Evolutionary conservation across 345 rosid genomes (phyloP), one percentile per base, ranked within the genome.

Genomic region (Kernera saxatilis): DNA sequence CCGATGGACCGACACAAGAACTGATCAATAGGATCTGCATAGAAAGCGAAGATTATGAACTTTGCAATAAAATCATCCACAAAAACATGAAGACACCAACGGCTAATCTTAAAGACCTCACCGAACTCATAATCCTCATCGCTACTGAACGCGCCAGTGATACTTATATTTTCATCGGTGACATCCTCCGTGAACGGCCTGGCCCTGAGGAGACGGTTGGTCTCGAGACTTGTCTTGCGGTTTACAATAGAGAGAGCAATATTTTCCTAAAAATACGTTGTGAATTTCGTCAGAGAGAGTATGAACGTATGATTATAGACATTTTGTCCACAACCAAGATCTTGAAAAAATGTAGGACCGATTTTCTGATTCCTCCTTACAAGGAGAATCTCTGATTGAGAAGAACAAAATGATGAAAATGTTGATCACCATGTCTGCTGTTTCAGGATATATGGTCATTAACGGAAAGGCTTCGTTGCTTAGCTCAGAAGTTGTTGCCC

Each of bases 381-480:
- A 32, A 33, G 12, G 53, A 41, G 49, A 25, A 72, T 27, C 64
- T 44, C 6, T 72, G 14, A 25, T 23, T 17, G 70, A 72, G 40
- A 72, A 72, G 49, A 43, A 37, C 36, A 63, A 39, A 45, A 70
- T 22, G 43, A 64, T 72, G 70, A 64, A 61, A 44, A 33, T 72
- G 17, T 72, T 72, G 70, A 64, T 64, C 46, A 64, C 56, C 21
- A 72, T 72, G 70, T 54, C 70, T 44, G 40, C 37, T 13, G 64
- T 72, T 43, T 72, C 76, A 1, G 70, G 70, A 18, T 12, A 41
- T 43, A 64, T 63, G 63, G 15, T 64, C 15, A 37, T 17, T 18
- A 25, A 53, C 33, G 44, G 29, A 23, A 25, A 63, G 0, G 4
- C 8, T 32, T 63, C 26, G 18, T 60, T 70, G 60, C 32, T 70